Evolutionary conservation across 768 basidiomycete genomes (phyloP).

Genomic region (Boletus barrowsii): DNA sequence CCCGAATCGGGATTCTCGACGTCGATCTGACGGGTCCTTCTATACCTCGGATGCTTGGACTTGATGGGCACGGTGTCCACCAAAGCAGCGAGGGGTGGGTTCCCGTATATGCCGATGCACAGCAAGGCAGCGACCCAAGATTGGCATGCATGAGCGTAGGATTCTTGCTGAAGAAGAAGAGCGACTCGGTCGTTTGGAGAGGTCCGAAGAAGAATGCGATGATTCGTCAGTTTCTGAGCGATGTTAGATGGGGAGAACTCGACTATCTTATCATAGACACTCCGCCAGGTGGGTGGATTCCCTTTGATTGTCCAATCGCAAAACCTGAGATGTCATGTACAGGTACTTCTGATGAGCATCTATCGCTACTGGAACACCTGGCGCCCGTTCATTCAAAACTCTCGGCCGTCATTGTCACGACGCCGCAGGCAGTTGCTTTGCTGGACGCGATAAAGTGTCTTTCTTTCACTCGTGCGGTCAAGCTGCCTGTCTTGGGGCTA

Average conservation of each 20-base stretch:
- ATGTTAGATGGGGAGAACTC: conserved; percentile 93
- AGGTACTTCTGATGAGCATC: conserved; percentile 99
- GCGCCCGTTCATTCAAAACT: conserved; percentile 76
- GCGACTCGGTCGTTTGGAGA: conserved; percentile 95
- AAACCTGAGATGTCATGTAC: conserved; percentile 8
- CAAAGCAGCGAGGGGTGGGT: conserved; percentile 98
- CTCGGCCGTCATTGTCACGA: conserved; percentile 89
- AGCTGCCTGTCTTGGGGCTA: conserved; percentile 83
- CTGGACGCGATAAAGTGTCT: conserved; percentile 95
- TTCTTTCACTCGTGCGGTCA: conserved; percentile 88
- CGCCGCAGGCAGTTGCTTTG: conserved; percentile 94
- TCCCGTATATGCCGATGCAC: conserved; percentile 85
- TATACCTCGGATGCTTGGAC: conserved; percentile 90
- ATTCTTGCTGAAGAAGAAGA: conserved; percentile 85
- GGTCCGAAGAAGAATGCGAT: conserved; percentile 99
- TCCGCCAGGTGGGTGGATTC: conserved; percentile 74
- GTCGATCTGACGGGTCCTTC: conserved; percentile 94
- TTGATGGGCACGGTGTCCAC: conserved; percentile 84
- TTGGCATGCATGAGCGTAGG: conserved; percentile 97
- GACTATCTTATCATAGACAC: conserved; percentile 95
- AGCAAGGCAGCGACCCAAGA: conserved; percentile 53
- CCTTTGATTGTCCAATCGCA: background rate
- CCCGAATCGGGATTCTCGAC: conserved; percentile 86
- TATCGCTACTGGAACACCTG: conserved; percentile 92
- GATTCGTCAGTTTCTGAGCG: conserved; percentile 92